Evolutionary conservation across 2,329 filamentous ascomycete species (phyloP), one percentile per base, ranked within the genome.

Genomic region (Botryosphaeria dothidea): DNA sequence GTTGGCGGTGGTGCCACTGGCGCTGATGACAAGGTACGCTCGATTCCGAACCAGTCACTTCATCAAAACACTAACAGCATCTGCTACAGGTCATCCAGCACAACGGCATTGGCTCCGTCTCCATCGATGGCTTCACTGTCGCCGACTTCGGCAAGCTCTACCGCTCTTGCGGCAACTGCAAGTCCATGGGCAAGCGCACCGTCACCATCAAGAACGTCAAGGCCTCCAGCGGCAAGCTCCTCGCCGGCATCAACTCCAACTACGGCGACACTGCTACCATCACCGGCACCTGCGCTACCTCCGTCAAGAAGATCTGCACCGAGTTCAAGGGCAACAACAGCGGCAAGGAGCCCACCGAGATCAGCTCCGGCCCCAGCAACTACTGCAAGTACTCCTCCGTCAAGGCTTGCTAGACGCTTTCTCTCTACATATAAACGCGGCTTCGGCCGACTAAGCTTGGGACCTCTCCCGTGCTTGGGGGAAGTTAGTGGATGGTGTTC

Each of bases 321-420:
- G 72, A 74, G 66, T 78, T 73, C 69, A 67, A 73, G 63, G 77
- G 75, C 58, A 77, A 80, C 73, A 85, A 86, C 74, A 85, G 85
- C 66, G 83, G 84, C 27, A 77, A 78, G 56, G 78, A 80, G 56
- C 56, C 56, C 41, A 25, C 56, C 25, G 41, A 46, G 56, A 46
- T 60, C 56, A 34, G 38, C 41, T 46, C 56, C 56, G 56, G 56
- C 27, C 25, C 25, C 56, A 60, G 56, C 56, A 45, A 23, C 56
- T 2, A 25, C 56, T 60, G 56, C 41, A 60, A 60, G 56, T 60
- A 25, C 56, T 34, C 56, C 25, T 23, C 56, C 25, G 25, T 60
- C 56, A 23, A 23, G n/a, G 11, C 38, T 23, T 60, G 41, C 56
- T 60, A 60, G 41, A 60, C 41, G 41, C 2, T 31, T 25, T 3